Conservation (phyloP, 345 rosid species). For the Arabidopsis arenosa region DNA sequence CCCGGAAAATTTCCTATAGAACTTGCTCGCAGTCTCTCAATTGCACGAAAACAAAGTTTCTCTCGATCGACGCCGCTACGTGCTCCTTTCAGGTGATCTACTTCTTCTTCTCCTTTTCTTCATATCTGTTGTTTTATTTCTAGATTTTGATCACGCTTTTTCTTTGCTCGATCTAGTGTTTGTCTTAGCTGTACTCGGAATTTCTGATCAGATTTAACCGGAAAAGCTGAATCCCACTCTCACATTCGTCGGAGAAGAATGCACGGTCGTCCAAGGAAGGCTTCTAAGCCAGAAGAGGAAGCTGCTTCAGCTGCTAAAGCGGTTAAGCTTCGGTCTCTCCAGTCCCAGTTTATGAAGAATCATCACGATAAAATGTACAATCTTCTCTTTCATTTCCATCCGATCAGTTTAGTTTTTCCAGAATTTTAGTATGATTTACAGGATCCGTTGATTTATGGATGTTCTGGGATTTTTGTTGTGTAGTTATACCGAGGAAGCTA, state of each 20-base stretch:
- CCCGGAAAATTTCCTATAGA: neutral
- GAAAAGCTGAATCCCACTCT: conserved; percentile 9
- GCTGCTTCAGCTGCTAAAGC: conserved; percentile 78
- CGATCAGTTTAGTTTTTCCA: no score
- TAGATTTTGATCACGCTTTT: neutral
- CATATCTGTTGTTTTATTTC: neutral
- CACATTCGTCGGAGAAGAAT: conserved; percentile 45
- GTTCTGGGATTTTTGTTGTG: conserved; percentile 9
- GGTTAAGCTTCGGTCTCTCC: conserved; percentile 68
- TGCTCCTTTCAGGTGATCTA: conserved; percentile 25
- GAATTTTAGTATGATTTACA: neutral
- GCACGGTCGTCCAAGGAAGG: conserved; percentile 91
- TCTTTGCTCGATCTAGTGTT: neutral
- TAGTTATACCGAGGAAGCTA: conserved; percentile 84
- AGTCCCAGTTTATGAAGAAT: conserved; percentile 63
- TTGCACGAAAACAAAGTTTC: neutral
- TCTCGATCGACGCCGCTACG: conserved; percentile 31
- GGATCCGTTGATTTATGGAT: neutral
- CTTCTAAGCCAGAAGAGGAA: conserved; percentile 64
- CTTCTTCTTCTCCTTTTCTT: neutral
- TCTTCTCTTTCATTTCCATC: conserved; percentile 16
- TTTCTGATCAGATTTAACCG: conserved; percentile 17
- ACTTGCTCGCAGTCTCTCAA: neutral
- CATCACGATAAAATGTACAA: conserved; percentile 70
- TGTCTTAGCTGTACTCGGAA: neutral